Conservation (phyloP, 495 filamentous ascomycete species). For the Evansstolkia leycettana region DNA sequence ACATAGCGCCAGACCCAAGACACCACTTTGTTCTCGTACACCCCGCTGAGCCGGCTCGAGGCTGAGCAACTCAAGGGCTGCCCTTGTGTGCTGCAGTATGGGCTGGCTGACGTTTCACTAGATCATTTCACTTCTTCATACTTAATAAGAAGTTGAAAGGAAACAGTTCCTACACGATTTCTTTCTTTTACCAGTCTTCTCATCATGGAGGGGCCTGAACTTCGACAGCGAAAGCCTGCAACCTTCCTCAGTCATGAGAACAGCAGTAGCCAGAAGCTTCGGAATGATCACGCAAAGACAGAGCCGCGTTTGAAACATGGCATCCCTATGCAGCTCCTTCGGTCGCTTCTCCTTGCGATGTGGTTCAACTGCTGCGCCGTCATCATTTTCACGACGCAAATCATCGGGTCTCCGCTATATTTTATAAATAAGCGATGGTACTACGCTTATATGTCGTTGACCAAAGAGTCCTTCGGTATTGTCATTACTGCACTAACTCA, state of each 20-base stretch:
- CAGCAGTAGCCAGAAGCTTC: conserved; percentile 1
- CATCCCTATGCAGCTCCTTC: conserved; percentile 46
- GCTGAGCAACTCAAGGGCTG: no score
- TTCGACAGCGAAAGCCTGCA: conserved; percentile 28
- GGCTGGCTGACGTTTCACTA: not conserved
- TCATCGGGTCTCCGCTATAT: conserved; percentile 47
- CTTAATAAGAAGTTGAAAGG: no score
- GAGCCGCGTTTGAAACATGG: conserved; percentile 54
- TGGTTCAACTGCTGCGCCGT: conserved; percentile 52
- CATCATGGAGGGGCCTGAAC: conserved; percentile 26
- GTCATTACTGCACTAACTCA: conserved; percentile 47
- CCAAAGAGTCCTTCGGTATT: conserved; percentile 51
- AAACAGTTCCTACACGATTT: no score
- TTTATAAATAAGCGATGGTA: conserved; percentile 46
- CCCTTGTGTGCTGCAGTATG: not conserved
- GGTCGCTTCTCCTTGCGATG: conserved; percentile 46
- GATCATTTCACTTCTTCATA: not conserved
- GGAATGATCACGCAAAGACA: conserved; percentile 8
- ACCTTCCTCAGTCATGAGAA: conserved; percentile 3
- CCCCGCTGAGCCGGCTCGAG: not conserved
- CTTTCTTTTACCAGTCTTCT: no score
- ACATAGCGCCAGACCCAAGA: not conserved
- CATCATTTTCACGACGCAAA: conserved; percentile 39
- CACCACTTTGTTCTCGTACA: conserved; percentile 1
- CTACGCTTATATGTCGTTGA: conserved; percentile 53